Evolutionary conservation across 2,329 filamentous ascomycete species (phyloP).

Genomic region (Stylonectria norvegica): DNA sequence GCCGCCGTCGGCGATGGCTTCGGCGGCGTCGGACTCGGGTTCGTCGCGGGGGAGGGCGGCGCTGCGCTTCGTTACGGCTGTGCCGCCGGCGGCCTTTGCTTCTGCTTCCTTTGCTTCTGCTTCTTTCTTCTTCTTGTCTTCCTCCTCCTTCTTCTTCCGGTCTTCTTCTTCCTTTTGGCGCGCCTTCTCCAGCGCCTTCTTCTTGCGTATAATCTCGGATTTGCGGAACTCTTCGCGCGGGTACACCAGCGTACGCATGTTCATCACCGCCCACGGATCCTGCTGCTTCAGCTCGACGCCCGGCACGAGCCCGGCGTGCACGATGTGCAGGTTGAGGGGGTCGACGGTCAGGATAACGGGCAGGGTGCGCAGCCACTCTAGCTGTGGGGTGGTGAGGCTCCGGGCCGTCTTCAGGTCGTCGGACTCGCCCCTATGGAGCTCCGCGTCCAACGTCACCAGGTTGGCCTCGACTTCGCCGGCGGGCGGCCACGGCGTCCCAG

Average conservation of each 20-base stretch:
- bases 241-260: slow-evolving; percentile 76
- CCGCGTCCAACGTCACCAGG: slow-evolving; percentile 22
- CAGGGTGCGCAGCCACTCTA: slow-evolving; percentile 64
- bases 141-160: slow-evolving; percentile 14
- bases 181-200: slow-evolving; percentile 19
- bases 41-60: background rate
- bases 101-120: slow-evolving; percentile 10
- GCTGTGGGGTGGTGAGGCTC: slow-evolving; percentile 53
- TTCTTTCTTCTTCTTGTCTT: slow-evolving; percentile 12
- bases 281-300: slow-evolving; percentile 66
- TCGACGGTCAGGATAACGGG: slow-evolving; percentile 78
- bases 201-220: slow-evolving; percentile 22
- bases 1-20: slow-evolving; percentile 8
- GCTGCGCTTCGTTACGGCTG: slow-evolving; percentile 1
- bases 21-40: background rate
- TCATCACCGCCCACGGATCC: slow-evolving; percentile 82
- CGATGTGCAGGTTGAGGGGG: slow-evolving; percentile 62
- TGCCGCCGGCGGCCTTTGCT: background rate
- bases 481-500: slow-evolving; percentile 36
- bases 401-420: slow-evolving; percentile 54
- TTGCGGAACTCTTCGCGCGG: slow-evolving; percentile 41
- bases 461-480: slow-evolving; percentile 26
- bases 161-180: slow-evolving; percentile 19
- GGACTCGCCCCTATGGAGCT: slow-evolving; percentile 33
- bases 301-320: slow-evolving; percentile 83